Percentiles rank a stretch among this genome's conserved stretches.
Evolutionary conservation across 768 basidiomycete species (phyloP).

Genomic region (Rhodotorula taiwanensis): DNA sequence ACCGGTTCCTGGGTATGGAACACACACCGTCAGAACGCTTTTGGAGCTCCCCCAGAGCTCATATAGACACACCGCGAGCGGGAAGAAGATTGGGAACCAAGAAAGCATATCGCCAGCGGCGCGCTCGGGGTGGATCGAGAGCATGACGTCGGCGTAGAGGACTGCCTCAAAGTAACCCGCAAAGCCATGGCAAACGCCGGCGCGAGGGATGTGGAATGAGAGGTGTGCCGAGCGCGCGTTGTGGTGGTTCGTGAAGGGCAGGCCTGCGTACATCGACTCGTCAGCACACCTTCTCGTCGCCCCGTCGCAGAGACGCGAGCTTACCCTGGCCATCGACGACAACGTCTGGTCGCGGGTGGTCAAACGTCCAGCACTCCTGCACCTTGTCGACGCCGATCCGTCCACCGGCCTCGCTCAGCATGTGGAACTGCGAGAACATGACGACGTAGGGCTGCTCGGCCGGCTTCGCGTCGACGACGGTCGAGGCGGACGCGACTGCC

Average conservation of each 20-base stretch:
- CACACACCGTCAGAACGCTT: not conserved
- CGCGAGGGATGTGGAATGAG: constrained; percentile 87
- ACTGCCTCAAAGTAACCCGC: constrained; percentile 97
- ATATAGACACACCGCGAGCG: constrained; percentile 61
- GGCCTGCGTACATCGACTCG: constrained; percentile 50
- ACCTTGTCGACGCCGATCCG: constrained; percentile 49
- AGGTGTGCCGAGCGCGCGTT: constrained; percentile 81
- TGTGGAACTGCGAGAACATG: constrained; percentile 90
- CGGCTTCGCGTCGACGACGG: constrained; percentile 52
- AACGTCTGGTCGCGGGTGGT: constrained; percentile 78
- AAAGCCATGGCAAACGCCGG: constrained; percentile 84
- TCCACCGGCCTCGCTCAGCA: constrained; percentile 70
- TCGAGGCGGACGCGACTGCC: constrained; percentile 48
- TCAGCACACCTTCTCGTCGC: too few species aligned
- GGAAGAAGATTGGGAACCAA: constrained; percentile 98
- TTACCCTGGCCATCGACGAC: constrained; percentile 54
- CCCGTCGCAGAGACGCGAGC: constrained; percentile 1
- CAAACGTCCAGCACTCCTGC: constrained; percentile 97
- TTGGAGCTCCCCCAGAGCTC: too few species aligned
- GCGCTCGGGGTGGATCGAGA: constrained; percentile 67
- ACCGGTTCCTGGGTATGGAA: constrained; percentile 69
- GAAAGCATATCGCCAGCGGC: constrained; percentile 92
- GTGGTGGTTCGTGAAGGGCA: constrained; percentile 91
- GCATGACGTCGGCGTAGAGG: constrained; percentile 82
- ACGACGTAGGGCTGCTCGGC: constrained; percentile 96